Evolutionary conservation across 495 filamentous ascomycete species (phyloP).

Genomic region (Neurospora sublineolata): DNA sequence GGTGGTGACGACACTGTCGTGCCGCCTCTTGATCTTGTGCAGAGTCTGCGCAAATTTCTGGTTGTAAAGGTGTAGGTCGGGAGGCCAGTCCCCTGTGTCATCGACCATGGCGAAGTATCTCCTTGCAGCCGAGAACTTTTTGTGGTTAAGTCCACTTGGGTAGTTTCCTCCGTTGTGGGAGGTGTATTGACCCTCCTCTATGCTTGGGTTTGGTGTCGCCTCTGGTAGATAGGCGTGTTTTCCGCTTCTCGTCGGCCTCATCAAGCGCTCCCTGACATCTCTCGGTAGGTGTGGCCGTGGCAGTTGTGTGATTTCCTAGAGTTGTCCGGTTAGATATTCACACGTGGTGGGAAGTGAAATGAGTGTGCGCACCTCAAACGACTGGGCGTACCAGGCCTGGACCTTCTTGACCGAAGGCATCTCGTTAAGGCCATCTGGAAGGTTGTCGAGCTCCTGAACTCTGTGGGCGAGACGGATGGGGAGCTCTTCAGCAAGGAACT

Average conservation of each 20-base stretch:
- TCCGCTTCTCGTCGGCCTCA: slow-evolving; percentile 56
- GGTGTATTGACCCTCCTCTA: slow-evolving; percentile 75
- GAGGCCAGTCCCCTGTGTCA: slow-evolving; percentile 81
- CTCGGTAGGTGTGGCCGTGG: slow-evolving; percentile 62
- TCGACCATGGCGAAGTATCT: slow-evolving; percentile 90
- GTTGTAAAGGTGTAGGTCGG: slow-evolving; percentile 90
- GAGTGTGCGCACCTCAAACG: slow-evolving; percentile 69
- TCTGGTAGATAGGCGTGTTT: slow-evolving; percentile 59
- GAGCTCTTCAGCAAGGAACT: slow-evolving; percentile 96
- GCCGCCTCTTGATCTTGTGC: slow-evolving; percentile 85
- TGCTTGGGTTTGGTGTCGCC: slow-evolving; percentile 79
- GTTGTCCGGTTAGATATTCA: slow-evolving; percentile 13
- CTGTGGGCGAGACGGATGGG: slow-evolving; percentile 94
- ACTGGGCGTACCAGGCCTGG: slow-evolving; percentile 97
- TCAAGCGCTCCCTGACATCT: slow-evolving; percentile 67
- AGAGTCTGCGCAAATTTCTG: slow-evolving; percentile 73
- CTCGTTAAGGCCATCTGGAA: slow-evolving; percentile 95
- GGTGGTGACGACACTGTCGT: slow-evolving; percentile 95
- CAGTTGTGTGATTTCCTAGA: slow-evolving; percentile 79
- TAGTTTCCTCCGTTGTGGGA: slow-evolving; percentile 45
- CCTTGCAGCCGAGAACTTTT: slow-evolving; percentile 43
- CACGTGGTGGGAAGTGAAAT: slow-evolving; percentile 1
- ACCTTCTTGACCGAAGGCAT: slow-evolving; percentile 96
- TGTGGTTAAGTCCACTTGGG: slow-evolving; percentile 21
- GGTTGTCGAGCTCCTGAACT: slow-evolving; percentile 79